A percentile compares a stretch with the other conserved stretches of the same genome.
Evolutionary conservation across 1,284 basidiomycete genomes (phyloP).

Genomic region (Pseudozyma hubeiensis): DNA sequence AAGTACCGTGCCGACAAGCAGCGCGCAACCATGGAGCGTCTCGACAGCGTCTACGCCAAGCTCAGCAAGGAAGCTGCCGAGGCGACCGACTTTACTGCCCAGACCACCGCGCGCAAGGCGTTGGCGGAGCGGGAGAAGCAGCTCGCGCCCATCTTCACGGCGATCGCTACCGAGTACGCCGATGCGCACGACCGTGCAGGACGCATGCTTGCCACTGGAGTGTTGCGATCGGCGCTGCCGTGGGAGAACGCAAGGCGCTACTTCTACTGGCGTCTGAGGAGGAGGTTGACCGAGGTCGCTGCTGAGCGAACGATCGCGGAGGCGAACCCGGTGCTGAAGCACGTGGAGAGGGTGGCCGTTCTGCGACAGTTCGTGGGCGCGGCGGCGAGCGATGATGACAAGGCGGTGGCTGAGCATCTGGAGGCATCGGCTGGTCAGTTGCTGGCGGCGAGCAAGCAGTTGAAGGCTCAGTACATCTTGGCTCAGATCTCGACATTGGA

Average conservation of each 20-base stretch:
- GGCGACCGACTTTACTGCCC: conserved; percentile 77
- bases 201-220: conserved; percentile 96
- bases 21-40: conserved; percentile 91
- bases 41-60: conserved; percentile 85
- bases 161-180: conserved; percentile 92
- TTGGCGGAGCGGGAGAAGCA: conserved; percentile 83
- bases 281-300: conserved; percentile 70
- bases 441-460: conserved; percentile 51
- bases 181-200: conserved; percentile 95
- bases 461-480: conserved; percentile 56
- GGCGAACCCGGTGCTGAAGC: conserved; percentile 66
- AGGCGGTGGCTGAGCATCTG: conserved; percentile 57
- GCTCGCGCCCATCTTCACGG: conserved; percentile 89
- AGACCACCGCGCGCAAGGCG: conserved; percentile 72
- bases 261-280: conserved; percentile 94
- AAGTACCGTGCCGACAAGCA: conserved; percentile 78
- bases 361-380: conserved; percentile 55
- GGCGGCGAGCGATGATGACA: conserved; percentile 57
- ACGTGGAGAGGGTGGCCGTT: conserved; percentile 52
- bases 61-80: conserved; percentile 76
- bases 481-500: conserved; percentile 63
- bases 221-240: conserved; percentile 78
- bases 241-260: conserved; percentile 80
- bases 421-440: conserved; percentile 59
- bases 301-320: conserved; percentile 52